Percentiles rank a stretch among this genome's conserved stretches.
Evolutionary conservation across 305 asterid species (phyloP).

Genomic region (Solanum hybrid): DNA sequence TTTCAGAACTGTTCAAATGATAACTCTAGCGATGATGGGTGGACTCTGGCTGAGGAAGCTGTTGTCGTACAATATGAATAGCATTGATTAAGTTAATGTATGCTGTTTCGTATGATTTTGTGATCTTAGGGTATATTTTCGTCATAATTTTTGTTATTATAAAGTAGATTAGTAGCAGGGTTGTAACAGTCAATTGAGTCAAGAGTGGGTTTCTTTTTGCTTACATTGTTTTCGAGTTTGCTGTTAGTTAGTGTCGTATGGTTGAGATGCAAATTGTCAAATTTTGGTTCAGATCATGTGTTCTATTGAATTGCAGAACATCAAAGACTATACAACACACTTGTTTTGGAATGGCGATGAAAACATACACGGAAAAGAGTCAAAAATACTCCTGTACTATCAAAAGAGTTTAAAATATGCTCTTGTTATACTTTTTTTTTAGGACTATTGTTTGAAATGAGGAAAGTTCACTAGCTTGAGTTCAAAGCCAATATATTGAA

Average conservation of each 20-base stretch:
- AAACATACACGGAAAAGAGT: not conserved
- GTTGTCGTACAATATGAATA: slow-evolving; percentile 50
- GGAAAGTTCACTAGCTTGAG: not conserved
- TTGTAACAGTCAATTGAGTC: not conserved
- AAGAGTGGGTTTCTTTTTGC: not conserved
- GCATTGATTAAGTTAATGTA: not conserved
- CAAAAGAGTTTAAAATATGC: not conserved
- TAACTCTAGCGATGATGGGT: slow-evolving; percentile 25
- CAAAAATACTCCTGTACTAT: not conserved
- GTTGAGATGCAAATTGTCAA: not conserved
- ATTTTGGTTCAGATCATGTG: not conserved
- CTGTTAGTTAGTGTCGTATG: not conserved
- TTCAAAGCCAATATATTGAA: not conserved
- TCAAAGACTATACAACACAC: not conserved
- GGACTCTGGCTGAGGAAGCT: slow-evolving; percentile 69
- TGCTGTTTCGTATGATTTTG: not conserved
- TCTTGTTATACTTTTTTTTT: not conserved
- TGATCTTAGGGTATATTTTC: not conserved
- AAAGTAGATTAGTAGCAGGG: not conserved
- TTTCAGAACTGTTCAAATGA: slow-evolving; percentile 47
- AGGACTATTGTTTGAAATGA: not conserved
- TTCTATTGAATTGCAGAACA: not conserved
- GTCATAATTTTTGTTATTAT: not conserved
- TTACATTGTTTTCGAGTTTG: not conserved
- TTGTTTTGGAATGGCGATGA: not conserved